phyloP scores from a whole-genome alignment of 2,329 filamentous ascomycete species.

The Orbilia brochopaga region DNA sequence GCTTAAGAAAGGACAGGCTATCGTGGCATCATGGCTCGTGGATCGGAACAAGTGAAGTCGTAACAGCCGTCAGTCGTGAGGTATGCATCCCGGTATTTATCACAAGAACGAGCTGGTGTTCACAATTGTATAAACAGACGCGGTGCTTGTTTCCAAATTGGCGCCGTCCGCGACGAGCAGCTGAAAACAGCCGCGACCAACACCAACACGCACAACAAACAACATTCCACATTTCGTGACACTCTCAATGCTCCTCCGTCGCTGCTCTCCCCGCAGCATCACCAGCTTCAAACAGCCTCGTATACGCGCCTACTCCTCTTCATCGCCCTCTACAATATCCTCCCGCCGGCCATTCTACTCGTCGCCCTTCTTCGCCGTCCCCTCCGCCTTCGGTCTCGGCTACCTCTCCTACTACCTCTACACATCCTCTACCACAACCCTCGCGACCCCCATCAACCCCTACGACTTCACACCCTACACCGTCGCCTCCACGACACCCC shows the following conservation, averaged over 20 bases:
- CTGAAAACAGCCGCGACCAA: too few species aligned
- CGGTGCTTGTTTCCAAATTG: too few species aligned
- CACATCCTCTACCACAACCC: conserved; percentile 13
- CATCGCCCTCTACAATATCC: background rate
- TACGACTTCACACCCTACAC: conserved; percentile 70
- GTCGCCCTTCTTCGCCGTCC: conserved; percentile 33
- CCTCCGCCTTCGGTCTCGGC: conserved; percentile 60
- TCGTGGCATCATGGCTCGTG: conserved; percentile 36
- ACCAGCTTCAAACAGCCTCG: background rate
- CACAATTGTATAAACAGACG: too few species aligned
- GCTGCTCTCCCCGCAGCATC: too few species aligned
- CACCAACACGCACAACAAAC: too few species aligned
- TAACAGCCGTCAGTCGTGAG: conserved; percentile 4
- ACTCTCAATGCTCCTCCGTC: too few species aligned
- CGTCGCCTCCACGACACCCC: conserved; percentile 66
- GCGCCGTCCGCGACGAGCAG: too few species aligned
- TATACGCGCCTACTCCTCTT: conserved; percentile 9
- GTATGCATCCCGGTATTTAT: too few species aligned
- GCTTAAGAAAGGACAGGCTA: background rate
- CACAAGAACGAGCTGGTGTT: too few species aligned
- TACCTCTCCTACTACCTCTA: conserved; percentile 56
- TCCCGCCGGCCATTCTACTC: conserved; percentile 26
- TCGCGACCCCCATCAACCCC: conserved; percentile 65
- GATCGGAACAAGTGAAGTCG: background rate
- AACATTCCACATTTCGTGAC: too few species aligned